Base-by-base conservation (phyloP, 164 flowering plant species). In the Sextonia rubra region DNA sequence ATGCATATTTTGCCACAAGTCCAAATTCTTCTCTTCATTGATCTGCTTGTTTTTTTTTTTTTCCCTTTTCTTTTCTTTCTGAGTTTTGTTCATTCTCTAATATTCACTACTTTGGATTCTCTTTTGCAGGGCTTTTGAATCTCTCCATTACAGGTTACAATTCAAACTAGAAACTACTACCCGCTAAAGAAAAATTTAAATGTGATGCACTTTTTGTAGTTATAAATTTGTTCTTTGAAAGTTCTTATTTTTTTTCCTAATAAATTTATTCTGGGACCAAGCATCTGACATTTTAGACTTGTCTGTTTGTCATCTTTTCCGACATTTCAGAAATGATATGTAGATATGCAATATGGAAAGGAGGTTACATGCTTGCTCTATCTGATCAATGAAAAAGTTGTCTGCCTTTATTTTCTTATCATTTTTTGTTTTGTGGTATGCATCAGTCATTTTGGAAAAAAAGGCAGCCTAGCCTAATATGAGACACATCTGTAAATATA, bases 121-220 rank as follows among this genome's bases (percentile, higher is more conserved):
- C 37, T 64, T 60, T 72, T 85, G 79, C 92, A 93, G 98, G 95
- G 49, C 73, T 93, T 80, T 90, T 84, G 68, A 91, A 93, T 81
- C 98, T 93, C 80, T 88, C 97, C 7, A 84, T 89, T 26, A 77
- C 97, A 86, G 97, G 97, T 93, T 77, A 82, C 85, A 27, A 32
- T 20, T 64, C 22, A 64, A 25, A 27, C 67, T 64, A 29, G 67
- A 27, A 64, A 29, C 30, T 18, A 4, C 67, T 64, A 17, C 29
- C 29, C 17, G 37, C 17, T 64, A 29, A n/a, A 12, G 44, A 64
- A 27, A 23, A 64, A 64, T 25, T 30, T 29, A 27, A 52, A 20
- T 52, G 58, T 52, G 58, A 17, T 17, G 44, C 44, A 8, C 44
- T 37, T 37, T 37, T 6, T 32, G 9, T 32, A 32, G 44, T 32